phyloP scores from a whole-genome alignment of 108 stramenopile genomes.

The Parietichytrium sp. region DNA sequence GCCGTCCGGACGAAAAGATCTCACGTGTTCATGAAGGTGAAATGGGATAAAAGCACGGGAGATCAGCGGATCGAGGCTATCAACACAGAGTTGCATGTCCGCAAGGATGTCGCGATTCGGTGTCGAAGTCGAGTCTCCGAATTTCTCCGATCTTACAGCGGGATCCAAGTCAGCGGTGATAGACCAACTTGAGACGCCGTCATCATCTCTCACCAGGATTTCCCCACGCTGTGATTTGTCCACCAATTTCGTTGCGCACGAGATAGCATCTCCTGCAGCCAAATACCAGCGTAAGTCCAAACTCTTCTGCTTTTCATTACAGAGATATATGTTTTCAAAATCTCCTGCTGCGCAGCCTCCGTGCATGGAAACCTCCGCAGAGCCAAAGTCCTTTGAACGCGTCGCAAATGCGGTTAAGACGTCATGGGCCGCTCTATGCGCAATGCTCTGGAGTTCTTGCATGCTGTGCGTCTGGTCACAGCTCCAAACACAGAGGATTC shows the following conservation, averaged over 20 bases:
- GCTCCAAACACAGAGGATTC: constrained; percentile 2
- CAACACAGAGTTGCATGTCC: neutral
- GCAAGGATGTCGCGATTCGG: neutral
- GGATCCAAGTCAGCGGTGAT: too few relatives aligned
- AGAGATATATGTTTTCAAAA: neutral
- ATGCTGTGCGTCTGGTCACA: neutral
- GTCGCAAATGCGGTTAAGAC: too few relatives aligned
- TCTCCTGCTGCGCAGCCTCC: neutral
- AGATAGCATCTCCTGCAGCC: neutral
- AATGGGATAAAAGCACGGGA: constrained; percentile 26
- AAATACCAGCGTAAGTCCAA: constrained; percentile 23
- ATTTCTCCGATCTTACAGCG: too few relatives aligned
- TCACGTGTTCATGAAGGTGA: neutral
- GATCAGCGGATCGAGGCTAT: neutral
- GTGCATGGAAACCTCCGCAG: neutral
- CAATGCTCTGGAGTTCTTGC: neutral
- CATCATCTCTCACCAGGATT: neutral
- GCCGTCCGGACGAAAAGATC: neutral
- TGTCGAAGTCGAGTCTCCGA: too few relatives aligned
- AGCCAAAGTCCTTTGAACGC: too few relatives aligned
- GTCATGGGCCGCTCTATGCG: neutral
- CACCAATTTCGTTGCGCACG: neutral
- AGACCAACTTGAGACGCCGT: neutral
- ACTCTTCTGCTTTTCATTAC: neutral
- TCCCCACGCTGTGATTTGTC: neutral